These are phyloP conservation scores for Thraustotheca clavata DNA, from an alignment of 352 stramenopile species.

Conservation along the genomic window DNA sequence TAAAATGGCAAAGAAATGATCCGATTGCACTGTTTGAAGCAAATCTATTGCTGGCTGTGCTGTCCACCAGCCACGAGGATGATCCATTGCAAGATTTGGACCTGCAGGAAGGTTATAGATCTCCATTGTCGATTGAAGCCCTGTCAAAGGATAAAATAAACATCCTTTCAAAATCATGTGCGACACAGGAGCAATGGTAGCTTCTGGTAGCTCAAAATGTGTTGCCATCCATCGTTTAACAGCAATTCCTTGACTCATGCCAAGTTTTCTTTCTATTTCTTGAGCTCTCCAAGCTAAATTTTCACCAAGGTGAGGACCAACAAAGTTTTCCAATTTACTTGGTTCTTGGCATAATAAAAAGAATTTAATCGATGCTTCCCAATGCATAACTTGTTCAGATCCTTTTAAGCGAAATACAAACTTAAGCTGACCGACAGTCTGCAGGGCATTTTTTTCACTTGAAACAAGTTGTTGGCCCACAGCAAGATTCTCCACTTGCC, in stretches of 20 bases:
- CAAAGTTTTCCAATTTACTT: constrained; percentile 48
- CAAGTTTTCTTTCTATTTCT: constrained; percentile 58
- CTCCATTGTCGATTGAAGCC: constrained; percentile 39
- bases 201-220: constrained; percentile 24
- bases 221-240: constrained; percentile 41
- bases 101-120: constrained; percentile 28
- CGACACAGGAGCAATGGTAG: constrained; percentile 21
- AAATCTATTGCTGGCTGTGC: no score
- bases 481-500: constrained; percentile 36
- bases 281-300: constrained; percentile 63
- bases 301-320: constrained; percentile 60
- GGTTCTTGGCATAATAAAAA: constrained; percentile 34
- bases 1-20: constrained; percentile 50
- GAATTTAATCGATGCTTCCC: constrained; percentile 77
- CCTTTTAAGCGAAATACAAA: constrained; percentile 45
- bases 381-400: constrained; percentile 39
- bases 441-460: constrained; percentile 32
- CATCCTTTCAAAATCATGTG: constrained; percentile 53
- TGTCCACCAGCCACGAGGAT: constrained; percentile 60
- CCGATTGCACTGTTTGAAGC: constrained; percentile 30
- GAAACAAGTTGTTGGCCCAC: constrained; percentile 48
- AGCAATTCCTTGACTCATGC: constrained; percentile 42
- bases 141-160: constrained; percentile 49
- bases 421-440: constrained; percentile 66
- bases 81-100: constrained; percentile 40